Percentiles rank a stretch among this genome's conserved stretches.
These are phyloP conservation scores for Castanospermum australe DNA, from an alignment of 306 rosid species.

Conservation along the genomic window DNA sequence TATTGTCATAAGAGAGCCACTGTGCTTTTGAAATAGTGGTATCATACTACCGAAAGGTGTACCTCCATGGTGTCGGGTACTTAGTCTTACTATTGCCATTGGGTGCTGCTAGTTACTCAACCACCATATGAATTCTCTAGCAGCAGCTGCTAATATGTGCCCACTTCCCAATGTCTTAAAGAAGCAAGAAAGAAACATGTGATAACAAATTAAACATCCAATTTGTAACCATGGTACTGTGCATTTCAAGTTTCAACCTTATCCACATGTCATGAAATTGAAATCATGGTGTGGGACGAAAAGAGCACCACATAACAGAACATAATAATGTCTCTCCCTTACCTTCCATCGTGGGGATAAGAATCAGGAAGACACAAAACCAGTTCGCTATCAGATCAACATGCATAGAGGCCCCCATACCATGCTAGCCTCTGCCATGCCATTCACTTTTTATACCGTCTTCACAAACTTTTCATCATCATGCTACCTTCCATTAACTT, in stretches of 20 bases:
- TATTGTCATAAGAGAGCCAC: not conserved
- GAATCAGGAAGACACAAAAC: slow-evolving; percentile 35
- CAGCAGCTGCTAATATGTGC: no score
- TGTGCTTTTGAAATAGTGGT: not conserved
- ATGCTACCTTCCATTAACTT: slow-evolving; percentile 10
- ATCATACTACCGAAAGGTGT: not conserved
- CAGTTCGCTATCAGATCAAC: not conserved
- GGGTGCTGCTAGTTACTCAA: no score
- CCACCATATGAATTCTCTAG: no score
- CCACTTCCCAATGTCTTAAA: not conserved
- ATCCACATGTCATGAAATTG: slow-evolving; percentile 8
- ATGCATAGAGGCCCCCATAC: slow-evolving; percentile 10
- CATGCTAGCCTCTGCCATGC: slow-evolving; percentile 8
- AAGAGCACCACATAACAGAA: slow-evolving; percentile 27
- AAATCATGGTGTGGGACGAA: slow-evolving; percentile 25
- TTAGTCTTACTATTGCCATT: no score
- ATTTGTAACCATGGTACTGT: not conserved
- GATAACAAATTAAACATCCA: not conserved
- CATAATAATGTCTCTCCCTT: slow-evolving; percentile 27
- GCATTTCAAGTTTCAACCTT: not conserved
- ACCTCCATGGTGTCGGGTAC: not conserved
- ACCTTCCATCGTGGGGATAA: slow-evolving; percentile 17
- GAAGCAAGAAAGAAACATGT: not conserved
- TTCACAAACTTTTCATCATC: not conserved
- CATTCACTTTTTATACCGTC: slow-evolving; percentile 11